Conservation (phyloP, 805 yeast species). For the Cyberlindnera saturnus region DNA sequence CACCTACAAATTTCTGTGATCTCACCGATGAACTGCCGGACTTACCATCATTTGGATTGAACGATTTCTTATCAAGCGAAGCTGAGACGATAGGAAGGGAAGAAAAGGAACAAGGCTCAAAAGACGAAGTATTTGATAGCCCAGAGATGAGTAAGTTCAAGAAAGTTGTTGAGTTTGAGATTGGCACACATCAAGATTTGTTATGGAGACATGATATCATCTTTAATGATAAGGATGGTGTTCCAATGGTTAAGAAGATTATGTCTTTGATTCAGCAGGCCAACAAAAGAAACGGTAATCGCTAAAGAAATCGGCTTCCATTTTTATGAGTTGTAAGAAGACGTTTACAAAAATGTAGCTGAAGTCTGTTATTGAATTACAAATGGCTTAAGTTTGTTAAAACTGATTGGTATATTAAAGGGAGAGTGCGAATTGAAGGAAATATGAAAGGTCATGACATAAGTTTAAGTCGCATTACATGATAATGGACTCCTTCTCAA, state of each 20-base stretch:
- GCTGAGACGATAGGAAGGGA: not conserved
- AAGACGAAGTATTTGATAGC: conserved; percentile 1
- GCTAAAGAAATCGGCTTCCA: not conserved
- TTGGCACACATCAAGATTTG: conserved; percentile 9
- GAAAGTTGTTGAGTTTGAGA: conserved; percentile 5
- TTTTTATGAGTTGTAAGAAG: not conserved
- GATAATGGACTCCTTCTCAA: conserved; percentile 96
- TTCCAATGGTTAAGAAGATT: conserved; percentile 8
- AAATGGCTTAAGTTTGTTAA: not conserved
- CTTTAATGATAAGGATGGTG: conserved; percentile 3
- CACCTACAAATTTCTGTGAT: conserved; percentile 3
- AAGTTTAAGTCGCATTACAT: conserved; percentile 49
- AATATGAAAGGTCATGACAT: not conserved
- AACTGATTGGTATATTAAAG: conserved; percentile 7
- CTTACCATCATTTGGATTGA: conserved; percentile 1
- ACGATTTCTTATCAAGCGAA: not conserved
- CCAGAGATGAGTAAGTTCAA: conserved; percentile 4
- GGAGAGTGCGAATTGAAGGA: conserved; percentile 3
- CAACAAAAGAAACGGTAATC: conserved; percentile 1
- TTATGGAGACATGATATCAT: conserved; percentile 8
- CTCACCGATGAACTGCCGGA: conserved; percentile 1
- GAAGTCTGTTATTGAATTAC: not conserved
- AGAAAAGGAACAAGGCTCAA: not conserved
- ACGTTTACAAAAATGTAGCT: not conserved
- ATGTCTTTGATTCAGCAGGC: conserved; percentile 7